Percentiles rank a stretch among this genome's conserved stretches.
phyloP scores from a whole-genome alignment of 768 basidiomycete genomes.

The Mycena albidolilacea region DNA sequence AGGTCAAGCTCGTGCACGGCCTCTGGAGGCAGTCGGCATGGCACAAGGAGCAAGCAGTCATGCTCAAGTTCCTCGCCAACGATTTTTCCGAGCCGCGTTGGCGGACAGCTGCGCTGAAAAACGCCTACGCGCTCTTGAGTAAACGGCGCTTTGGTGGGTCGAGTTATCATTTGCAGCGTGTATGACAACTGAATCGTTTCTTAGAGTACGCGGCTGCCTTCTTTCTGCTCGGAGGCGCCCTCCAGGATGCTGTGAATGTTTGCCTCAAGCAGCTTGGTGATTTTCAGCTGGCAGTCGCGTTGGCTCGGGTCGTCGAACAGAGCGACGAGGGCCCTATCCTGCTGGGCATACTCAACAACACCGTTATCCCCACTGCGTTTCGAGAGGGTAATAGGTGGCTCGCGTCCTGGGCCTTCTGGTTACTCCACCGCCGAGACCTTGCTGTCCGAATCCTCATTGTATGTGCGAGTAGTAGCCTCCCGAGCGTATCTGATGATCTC shows the following conservation, averaged over 20 bases:
- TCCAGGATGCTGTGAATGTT: slow-evolving; percentile 94
- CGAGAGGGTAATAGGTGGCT: slow-evolving; percentile 92
- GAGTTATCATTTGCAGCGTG: background rate
- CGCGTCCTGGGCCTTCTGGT: slow-evolving; percentile 97
- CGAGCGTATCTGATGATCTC: slow-evolving; percentile 8
- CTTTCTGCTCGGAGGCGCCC: slow-evolving; percentile 90
- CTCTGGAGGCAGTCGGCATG: slow-evolving; percentile 96
- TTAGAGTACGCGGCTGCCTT: slow-evolving; percentile 98
- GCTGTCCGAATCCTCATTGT: slow-evolving; percentile 93
- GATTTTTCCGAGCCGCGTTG: slow-evolving; percentile 89
- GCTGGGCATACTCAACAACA: slow-evolving; percentile 75
- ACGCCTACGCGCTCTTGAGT: slow-evolving; percentile 92
- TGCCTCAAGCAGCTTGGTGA: slow-evolving; percentile 91
- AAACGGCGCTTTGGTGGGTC: slow-evolving; percentile 92
- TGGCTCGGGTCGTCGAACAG: slow-evolving; percentile 89
- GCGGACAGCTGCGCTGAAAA: slow-evolving; percentile 95
- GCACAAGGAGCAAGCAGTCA: slow-evolving; percentile 90
- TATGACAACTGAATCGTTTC: slow-evolving; percentile 25
- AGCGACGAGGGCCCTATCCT: slow-evolving; percentile 87
- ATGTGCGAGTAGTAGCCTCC: slow-evolving; percentile 46
- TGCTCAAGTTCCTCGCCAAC: slow-evolving; percentile 94
- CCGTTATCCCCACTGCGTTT: slow-evolving; percentile 89
- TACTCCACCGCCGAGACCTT: slow-evolving; percentile 88
- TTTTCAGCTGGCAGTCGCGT: slow-evolving; percentile 90
- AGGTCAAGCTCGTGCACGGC: slow-evolving; percentile 92